These are phyloP conservation scores for Penicillium desertorum DNA, from an alignment of 495 filamentous ascomycete genomes.

Conservation along the genomic window DNA sequence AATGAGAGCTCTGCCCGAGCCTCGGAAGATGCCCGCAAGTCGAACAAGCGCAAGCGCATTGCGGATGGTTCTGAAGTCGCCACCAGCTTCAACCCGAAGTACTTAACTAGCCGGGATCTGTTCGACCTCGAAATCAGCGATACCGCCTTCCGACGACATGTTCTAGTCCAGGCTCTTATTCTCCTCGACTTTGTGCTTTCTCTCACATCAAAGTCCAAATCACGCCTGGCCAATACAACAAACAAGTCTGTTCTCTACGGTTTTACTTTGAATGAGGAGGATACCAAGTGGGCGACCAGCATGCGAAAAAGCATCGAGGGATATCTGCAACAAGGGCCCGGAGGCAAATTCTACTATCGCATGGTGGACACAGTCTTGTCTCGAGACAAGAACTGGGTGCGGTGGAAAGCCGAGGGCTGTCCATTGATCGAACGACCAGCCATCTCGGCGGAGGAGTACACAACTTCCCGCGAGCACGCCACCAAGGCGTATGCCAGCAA, in stretches of 20 bases:
- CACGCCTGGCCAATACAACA: constrained; percentile 66
- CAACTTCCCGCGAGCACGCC: constrained; percentile 62
- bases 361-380: constrained; percentile 95
- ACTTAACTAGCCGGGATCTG: constrained; percentile 88
- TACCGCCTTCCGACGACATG: constrained; percentile 87
- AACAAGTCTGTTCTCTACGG: constrained; percentile 87
- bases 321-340: constrained; percentile 69
- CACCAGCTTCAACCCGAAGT: constrained; percentile 91
- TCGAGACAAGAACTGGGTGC: constrained; percentile 95
- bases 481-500: constrained; percentile 64
- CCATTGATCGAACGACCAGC: constrained; percentile 76
- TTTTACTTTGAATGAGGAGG: constrained; percentile 74
- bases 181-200: constrained; percentile 90
- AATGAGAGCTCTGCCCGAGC: constrained; percentile 48
- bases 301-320: constrained; percentile 72
- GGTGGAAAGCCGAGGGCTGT: constrained; percentile 95
- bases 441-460: constrained; percentile 62
- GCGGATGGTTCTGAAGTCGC: constrained; percentile 61
- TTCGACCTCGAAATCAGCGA: constrained; percentile 97
- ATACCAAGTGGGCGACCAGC: constrained; percentile 76
- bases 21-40: constrained; percentile 59
- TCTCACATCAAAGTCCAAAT: constrained; percentile 77
- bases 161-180: constrained; percentile 91
- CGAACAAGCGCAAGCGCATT: constrained; percentile 70
- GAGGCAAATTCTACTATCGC: constrained; percentile 86